These are phyloP conservation scores for Claviceps arundinis DNA, from an alignment of 2,329 filamentous ascomycete genomes.

Conservation along the genomic window DNA sequence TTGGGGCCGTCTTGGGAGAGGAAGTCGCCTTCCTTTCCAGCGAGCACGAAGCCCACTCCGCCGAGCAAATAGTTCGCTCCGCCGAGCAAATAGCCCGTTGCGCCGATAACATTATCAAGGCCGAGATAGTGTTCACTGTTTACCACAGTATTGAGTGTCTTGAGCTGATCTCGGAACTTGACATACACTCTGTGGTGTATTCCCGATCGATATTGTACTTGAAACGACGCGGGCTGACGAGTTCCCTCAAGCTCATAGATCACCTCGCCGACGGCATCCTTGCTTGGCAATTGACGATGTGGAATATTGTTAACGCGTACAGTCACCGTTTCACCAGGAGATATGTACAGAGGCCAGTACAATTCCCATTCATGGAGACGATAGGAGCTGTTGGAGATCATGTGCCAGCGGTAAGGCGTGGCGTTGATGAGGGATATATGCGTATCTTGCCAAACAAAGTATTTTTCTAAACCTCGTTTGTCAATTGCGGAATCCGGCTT, in stretches of 20 bases:
- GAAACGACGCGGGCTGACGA: constrained; percentile 13
- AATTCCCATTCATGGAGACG: constrained; percentile 11
- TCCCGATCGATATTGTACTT: constrained; percentile 11
- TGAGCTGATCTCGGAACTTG: constrained; percentile 12
- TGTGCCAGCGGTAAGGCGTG: constrained; percentile 20
- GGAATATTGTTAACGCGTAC: background rate
- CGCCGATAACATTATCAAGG: constrained; percentile 7
- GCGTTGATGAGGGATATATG: constrained; percentile 18
- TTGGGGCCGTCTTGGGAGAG: constrained; percentile 7
- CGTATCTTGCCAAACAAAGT: constrained; percentile 5
- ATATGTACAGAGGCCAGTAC: constrained; percentile 14
- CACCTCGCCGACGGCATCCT: constrained; percentile 16
- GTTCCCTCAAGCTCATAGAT: constrained; percentile 17
- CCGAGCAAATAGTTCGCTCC: constrained; percentile 11
- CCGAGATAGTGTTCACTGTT: constrained; percentile 9
- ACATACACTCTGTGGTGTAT: constrained; percentile 6
- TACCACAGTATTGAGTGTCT: constrained; percentile 10
- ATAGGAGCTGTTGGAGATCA: constrained; percentile 9
- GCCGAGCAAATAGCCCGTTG: constrained; percentile 6
- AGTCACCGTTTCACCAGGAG: constrained; percentile 13
- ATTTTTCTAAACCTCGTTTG: background rate
- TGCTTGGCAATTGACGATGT: background rate
- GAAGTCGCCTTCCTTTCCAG: constrained; percentile 19
- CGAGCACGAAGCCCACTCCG: constrained; percentile 16
- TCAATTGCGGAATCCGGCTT: too few relatives aligned